These are phyloP conservation scores for Termitomyces sp. DNA, from an alignment of 768 basidiomycete species.

Conservation along the genomic window DNA sequence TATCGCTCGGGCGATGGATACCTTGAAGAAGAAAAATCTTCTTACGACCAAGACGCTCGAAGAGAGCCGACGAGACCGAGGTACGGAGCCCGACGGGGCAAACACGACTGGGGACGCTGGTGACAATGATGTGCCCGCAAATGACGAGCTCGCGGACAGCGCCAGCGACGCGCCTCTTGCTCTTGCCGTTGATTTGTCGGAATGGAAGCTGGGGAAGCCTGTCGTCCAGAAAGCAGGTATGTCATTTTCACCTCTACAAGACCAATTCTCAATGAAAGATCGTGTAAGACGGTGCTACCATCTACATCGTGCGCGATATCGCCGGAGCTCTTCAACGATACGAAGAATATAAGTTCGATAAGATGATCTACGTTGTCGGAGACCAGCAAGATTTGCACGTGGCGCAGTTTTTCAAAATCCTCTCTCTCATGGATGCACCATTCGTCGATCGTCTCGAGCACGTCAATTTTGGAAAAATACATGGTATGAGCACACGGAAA, in stretches of 20 bases:
- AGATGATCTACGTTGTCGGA: constrained; percentile 90
- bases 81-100: not conserved
- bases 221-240: constrained; percentile 80
- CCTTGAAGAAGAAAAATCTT: constrained; percentile 63
- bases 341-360: constrained; percentile 78
- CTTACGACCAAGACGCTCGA: constrained; percentile 2
- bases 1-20: constrained; percentile 63
- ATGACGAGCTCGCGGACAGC: too few species aligned
- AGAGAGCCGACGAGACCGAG: not conserved
- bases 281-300: constrained; percentile 70
- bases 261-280: too few species aligned
- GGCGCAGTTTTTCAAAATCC: constrained; percentile 87
- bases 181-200: constrained; percentile 77
- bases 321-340: constrained; percentile 88
- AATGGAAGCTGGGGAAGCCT: constrained; percentile 85
- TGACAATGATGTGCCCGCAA: not conserved
- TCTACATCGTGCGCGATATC: constrained; percentile 92
- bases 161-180: constrained; percentile 50
- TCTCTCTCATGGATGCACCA: constrained; percentile 80
- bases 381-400: constrained; percentile 84
- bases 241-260: constrained; percentile 19
- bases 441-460: constrained; percentile 83
- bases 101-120: not conserved
- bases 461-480: constrained; percentile 85
- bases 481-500: constrained; percentile 90